These are phyloP conservation scores for Eutrema japonicum DNA, from an alignment of 345 rosid genomes.

Conservation along the genomic window DNA sequence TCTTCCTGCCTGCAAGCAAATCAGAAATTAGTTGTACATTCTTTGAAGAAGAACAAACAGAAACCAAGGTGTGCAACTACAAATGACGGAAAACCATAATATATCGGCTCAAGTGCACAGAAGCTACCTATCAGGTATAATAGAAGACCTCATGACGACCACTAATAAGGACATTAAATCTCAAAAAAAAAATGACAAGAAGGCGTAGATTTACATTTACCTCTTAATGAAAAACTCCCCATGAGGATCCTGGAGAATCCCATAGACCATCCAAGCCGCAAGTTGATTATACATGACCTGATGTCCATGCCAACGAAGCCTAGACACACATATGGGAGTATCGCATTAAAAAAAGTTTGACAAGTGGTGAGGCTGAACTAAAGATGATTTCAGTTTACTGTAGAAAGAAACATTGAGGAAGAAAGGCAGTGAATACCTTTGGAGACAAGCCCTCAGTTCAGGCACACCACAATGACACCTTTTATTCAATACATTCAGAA, in stretches of 20 bases:
- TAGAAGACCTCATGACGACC: not conserved
- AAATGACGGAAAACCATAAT: not conserved
- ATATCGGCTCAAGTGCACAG: slow-evolving; percentile 5
- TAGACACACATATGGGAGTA: slow-evolving; percentile 39
- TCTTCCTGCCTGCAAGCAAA: slow-evolving; percentile 77
- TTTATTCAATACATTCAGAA: slow-evolving; percentile 79
- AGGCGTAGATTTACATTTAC: slow-evolving; percentile 41
- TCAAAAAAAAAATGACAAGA: not conserved
- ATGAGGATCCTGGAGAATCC: slow-evolving; percentile 95
- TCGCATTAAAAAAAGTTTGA: not conserved
- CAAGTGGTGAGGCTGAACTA: not conserved
- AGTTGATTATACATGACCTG: slow-evolving; percentile 96
- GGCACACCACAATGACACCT: slow-evolving; percentile 98
- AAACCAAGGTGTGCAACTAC: slow-evolving; percentile 24
- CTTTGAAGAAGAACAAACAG: slow-evolving; percentile 5
- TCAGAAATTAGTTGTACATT: not conserved
- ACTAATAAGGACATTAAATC: not conserved
- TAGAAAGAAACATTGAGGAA: slow-evolving; percentile 6
- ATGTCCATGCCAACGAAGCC: slow-evolving; percentile 99
- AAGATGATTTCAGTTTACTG: not conserved
- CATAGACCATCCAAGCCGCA: slow-evolving; percentile 96
- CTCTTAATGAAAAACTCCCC: slow-evolving; percentile 87
- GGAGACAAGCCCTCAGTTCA: slow-evolving; percentile 90
- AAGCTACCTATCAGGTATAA: not conserved
- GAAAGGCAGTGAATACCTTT: slow-evolving; percentile 57